Conservation (phyloP, 345 rosid genomes). For the Moricandia arvensis region DNA sequence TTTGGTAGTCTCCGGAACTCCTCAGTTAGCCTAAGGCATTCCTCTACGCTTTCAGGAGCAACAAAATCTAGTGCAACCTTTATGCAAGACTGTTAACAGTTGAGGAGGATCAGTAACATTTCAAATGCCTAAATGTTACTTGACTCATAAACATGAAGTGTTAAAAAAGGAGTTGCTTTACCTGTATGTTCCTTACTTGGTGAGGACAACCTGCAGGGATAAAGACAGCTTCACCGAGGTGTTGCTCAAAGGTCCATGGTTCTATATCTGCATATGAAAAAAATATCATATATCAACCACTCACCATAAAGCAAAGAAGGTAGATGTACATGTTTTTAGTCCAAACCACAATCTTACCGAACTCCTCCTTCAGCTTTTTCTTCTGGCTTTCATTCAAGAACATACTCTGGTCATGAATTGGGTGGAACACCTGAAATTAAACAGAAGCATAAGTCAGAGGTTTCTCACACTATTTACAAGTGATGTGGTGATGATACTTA, state of each 20-base stretch:
- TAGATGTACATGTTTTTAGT: no score
- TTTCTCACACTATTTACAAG: background rate
- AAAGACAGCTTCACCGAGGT: conserved; percentile 40
- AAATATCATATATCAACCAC: background rate
- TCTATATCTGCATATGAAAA: conserved; percentile 24
- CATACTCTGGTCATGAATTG: conserved; percentile 74
- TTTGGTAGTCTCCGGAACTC: conserved; percentile 59
- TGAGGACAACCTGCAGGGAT: conserved; percentile 45
- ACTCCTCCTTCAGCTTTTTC: conserved; percentile 71
- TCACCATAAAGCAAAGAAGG: background rate
- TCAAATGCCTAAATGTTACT: background rate
- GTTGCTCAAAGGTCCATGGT: conserved; percentile 43
- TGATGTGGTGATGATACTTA: conserved; percentile 13
- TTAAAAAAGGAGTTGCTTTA: background rate
- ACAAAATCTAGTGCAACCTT: conserved; percentile 68
- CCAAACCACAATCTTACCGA: conserved; percentile 42
- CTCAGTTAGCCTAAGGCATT: conserved; percentile 56
- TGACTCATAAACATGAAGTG: background rate
- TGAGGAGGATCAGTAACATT: background rate
- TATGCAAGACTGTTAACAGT: conserved; percentile 54
- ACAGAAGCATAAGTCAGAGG: conserved; percentile 37
- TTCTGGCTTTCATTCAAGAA: conserved; percentile 62
- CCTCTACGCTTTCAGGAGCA: conserved; percentile 57
- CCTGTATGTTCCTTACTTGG: conserved; percentile 40
- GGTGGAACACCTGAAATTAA: conserved; percentile 53